These are phyloP conservation scores for Hyphochytrium catenoides DNA, from an alignment of 352 stramenopile species.

Conservation along the genomic window DNA sequence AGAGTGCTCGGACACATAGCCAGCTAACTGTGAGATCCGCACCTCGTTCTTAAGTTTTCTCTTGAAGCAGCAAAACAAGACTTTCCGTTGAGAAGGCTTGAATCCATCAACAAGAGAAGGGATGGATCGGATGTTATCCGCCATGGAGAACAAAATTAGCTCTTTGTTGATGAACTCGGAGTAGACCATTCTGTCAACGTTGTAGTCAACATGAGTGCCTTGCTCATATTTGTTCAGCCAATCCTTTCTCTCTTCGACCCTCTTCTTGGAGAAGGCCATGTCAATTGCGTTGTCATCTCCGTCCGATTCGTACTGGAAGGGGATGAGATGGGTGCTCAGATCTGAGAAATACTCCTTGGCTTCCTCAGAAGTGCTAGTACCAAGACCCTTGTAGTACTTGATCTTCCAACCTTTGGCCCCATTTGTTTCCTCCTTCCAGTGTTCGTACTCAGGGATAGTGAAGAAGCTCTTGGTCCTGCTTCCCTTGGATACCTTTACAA, in stretches of 20 bases:
- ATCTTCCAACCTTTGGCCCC: slow-evolving; percentile 79
- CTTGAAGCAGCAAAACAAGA: slow-evolving; percentile 94
- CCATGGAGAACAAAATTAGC: slow-evolving; percentile 93
- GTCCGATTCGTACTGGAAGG: slow-evolving; percentile 75
- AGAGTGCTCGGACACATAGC: slow-evolving; percentile 93
- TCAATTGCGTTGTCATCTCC: slow-evolving; percentile 71
- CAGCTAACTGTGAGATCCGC: slow-evolving; percentile 79
- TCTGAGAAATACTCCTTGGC: slow-evolving; percentile 94
- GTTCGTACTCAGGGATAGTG: slow-evolving; percentile 88
- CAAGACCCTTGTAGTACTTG: slow-evolving; percentile 99
- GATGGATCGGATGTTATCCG: slow-evolving; percentile 89
- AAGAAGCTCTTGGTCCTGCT: slow-evolving; percentile 76
- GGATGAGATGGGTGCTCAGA: slow-evolving; percentile 73
- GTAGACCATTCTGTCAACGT: slow-evolving; percentile 71
- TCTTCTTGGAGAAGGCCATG: slow-evolving; percentile 92
- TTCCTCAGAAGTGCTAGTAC: slow-evolving; percentile 87
- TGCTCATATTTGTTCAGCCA: slow-evolving; percentile 73
- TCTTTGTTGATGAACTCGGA: slow-evolving; percentile 95
- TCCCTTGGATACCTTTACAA: slow-evolving; percentile 85
- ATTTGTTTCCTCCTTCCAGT: slow-evolving; percentile 61
- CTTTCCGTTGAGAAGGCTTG: slow-evolving; percentile 96
- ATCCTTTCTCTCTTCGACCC: slow-evolving; percentile 81
- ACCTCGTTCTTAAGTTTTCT: slow-evolving; percentile 79
- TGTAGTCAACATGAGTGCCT: slow-evolving; percentile 71
- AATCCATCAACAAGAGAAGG: slow-evolving; percentile 87